These are phyloP conservation scores for Umbelopsis sp. DNA, from an alignment of 192 early-diverging fungal species.

Conservation along the genomic window DNA sequence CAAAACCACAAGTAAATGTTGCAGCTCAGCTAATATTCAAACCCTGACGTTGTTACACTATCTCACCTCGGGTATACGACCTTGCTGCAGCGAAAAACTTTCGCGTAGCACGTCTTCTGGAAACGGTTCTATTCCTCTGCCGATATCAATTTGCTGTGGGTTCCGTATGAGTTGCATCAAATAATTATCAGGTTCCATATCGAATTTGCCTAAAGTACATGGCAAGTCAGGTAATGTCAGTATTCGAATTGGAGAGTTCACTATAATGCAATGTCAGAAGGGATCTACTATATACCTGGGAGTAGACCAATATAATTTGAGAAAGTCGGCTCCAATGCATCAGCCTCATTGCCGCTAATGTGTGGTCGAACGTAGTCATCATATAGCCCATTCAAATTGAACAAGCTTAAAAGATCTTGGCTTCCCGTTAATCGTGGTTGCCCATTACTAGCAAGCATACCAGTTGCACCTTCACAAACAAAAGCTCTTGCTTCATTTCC, in stretches of 20 bases:
- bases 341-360: conserved; percentile 32
- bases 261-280: neutral
- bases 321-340: conserved; percentile 23
- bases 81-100: conserved; percentile 33
- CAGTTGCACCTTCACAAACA: neutral
- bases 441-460: conserved; percentile 16
- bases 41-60: too few species aligned
- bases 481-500: too few species aligned
- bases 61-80: conserved; percentile 40
- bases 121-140: conserved; percentile 28
- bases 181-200: conserved; percentile 33
- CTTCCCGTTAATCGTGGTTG: conserved; percentile 36
- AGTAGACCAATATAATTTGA: conserved; percentile 32
- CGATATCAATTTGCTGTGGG: conserved; percentile 27
- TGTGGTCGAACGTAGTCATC: conserved; percentile 41
- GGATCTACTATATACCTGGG: conserved; percentile 28
- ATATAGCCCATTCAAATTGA: conserved; percentile 36
- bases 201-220: conserved; percentile 22
- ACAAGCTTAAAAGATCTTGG: conserved; percentile 42
- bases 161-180: conserved; percentile 37
- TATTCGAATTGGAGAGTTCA: neutral
- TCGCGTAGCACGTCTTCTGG: conserved; percentile 35
- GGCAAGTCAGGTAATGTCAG: neutral
- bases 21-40: neutral
- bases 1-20: neutral